Percentiles rank a stretch among this genome's conserved stretches.
These are phyloP conservation scores for Colletotrichum neosansevieriae DNA, from an alignment of 2,329 filamentous ascomycete species.

Conservation along the genomic window DNA sequence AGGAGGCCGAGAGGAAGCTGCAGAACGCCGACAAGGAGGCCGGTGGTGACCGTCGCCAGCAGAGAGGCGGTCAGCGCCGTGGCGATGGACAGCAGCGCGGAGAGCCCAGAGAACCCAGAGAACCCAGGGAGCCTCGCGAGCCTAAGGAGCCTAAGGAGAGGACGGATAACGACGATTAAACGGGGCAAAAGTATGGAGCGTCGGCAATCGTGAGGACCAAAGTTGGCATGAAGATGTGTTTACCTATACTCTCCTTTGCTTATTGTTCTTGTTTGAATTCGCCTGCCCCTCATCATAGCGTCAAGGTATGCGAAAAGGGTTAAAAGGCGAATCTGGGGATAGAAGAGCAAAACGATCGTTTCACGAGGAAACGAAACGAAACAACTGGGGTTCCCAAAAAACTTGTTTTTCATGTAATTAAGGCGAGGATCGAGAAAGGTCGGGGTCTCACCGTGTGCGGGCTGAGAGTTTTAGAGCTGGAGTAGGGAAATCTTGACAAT, in stretches of 20 bases:
- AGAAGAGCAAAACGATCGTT: conserved; percentile 1
- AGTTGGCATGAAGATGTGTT: neutral
- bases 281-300: conserved; percentile 5
- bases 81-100: conserved; percentile 45
- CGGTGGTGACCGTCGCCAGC: conserved; percentile 46
- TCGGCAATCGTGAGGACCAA: neutral
- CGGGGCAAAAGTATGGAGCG: neutral
- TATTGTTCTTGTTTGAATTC: neutral
- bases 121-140: conserved; percentile 37
- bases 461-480: conserved; percentile 15
- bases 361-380: neutral
- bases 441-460: neutral
- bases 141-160: conserved; percentile 55
- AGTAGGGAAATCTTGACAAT: neutral
- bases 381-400: conserved; percentile 6
- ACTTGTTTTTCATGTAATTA: conserved; percentile 37
- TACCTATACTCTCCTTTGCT: neutral
- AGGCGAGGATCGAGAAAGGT: conserved; percentile 20
- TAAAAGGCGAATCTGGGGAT: neutral
- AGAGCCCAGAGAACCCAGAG: conserved; percentile 45
- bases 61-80: conserved; percentile 47
- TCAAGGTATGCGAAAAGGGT: neutral
- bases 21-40: conserved; percentile 55
- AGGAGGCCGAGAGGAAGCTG: conserved; percentile 77
- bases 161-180: conserved; percentile 69